Evolutionary conservation across 352 stramenopile species (phyloP), one percentile per base, ranked within the genome.

Genomic region (Phytophthora multivora): DNA sequence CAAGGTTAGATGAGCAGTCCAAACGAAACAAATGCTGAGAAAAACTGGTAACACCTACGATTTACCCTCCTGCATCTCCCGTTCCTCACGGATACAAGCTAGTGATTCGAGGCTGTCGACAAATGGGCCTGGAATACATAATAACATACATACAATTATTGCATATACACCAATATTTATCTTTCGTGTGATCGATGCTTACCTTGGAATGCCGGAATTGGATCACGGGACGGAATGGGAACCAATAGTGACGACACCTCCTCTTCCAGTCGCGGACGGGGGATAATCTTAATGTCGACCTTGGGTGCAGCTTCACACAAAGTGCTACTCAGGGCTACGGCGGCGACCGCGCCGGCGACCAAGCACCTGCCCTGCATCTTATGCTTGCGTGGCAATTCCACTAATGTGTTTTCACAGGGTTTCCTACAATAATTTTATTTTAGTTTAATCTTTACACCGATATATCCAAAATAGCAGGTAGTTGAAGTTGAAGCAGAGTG

Each of bases 201-300:
- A 62, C 75, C 79, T 69, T 82, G 63, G 42, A 77, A 78, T 53
- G 49, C 63, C 21, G 59, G 71, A 43, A 83, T 41, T 36, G 83
- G 80, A 40, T 63, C 63, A 51, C 83, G 80, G 45, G 73, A 78
- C 18, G 80, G 83, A 21, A 90, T 54, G 0, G 77, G 81, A 5
- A 64, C 59, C 39, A 66, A 23, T 11, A 56, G 38, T 5, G 58
- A 60, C 15, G 51, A 23, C 12, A 36, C 35, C 35, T 65, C 42
- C 25, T 48, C 16, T 51, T 64, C 59, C 1, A 54, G 40, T 0
- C 51, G 54, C 13, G 75, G 67, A 0, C 81, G 79, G 43, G 70
- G 42, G 15, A 90, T 72, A 23, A 93, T 59, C 6, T 70, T 73
- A 47, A 93, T 93, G n/a, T 75, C 63, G n/a, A 89, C 71, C 47